phyloP scores from a whole-genome alignment of 2,329 filamentous ascomycete species.

The Elsinoe batatas region DNA sequence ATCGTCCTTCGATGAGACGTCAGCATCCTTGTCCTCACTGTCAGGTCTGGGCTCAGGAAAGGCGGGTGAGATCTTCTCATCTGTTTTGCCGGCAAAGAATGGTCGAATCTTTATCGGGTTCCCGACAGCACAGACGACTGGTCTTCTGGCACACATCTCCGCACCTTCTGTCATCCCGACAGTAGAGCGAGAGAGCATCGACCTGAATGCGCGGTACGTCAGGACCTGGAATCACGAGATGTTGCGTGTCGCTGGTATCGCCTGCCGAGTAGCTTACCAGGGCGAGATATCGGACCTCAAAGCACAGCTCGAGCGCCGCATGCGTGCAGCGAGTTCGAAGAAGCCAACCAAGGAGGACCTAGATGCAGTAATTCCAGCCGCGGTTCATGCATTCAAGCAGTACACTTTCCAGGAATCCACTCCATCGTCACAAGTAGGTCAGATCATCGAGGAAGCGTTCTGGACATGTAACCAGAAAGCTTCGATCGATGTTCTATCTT shows the following conservation, averaged over 20 bases:
- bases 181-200: constrained; percentile 92
- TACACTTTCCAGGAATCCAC: constrained; percentile 88
- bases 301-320: constrained; percentile 35
- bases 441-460: constrained; percentile 87
- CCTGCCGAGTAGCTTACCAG: constrained; percentile 76
- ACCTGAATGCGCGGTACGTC: constrained; percentile 90
- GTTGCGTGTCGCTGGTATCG: constrained; percentile 79
- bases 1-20: constrained; percentile 75
- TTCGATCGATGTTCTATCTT: constrained; percentile 80
- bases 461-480: constrained; percentile 83
- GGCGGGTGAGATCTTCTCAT: constrained; percentile 71
- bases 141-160: constrained; percentile 85
- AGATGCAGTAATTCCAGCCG: constrained; percentile 61
- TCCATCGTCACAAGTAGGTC: constrained; percentile 70
- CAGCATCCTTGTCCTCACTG: constrained; percentile 49
- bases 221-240: constrained; percentile 94
- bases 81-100: constrained; percentile 78
- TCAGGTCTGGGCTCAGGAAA: constrained; percentile 44
- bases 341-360: constrained; percentile 55
- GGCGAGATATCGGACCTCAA: constrained; percentile 76
- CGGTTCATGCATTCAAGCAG: constrained; percentile 72
- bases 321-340: constrained; percentile 23
- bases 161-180: constrained; percentile 95
- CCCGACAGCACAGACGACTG: constrained; percentile 93
- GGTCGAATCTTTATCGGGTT: constrained; percentile 96